Evolutionary conservation across 2,329 filamentous ascomycete species (phyloP).

Genomic region (Botrytis medusae): DNA sequence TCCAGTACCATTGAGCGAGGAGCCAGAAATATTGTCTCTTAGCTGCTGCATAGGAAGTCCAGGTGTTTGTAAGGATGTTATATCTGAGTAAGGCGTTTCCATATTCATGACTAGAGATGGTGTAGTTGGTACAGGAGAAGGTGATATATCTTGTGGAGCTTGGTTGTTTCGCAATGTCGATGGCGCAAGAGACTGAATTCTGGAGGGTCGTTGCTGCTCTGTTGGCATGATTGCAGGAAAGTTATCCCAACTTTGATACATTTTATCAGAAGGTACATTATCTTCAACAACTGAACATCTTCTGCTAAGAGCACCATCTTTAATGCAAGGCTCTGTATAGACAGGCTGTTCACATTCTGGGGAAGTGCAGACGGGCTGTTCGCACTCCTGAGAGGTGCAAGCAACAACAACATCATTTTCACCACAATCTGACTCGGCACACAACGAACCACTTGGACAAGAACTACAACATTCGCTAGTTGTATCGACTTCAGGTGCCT

Average conservation of each 20-base stretch:
- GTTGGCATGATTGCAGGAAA: constrained; percentile 18
- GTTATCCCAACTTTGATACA: constrained; percentile 21
- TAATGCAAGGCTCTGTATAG: constrained; percentile 30
- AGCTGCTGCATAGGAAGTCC: background rate
- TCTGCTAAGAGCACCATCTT: constrained; percentile 23
- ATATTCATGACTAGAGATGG: constrained; percentile 28
- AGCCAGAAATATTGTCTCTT: background rate
- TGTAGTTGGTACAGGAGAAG: constrained; percentile 26
- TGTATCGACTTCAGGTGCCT: background rate
- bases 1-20: constrained; percentile 25
- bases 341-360: constrained; percentile 28
- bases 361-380: constrained; percentile 28
- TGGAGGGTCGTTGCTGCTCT: background rate
- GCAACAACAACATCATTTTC: constrained; percentile 26
- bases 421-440: constrained; percentile 32
- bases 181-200: background rate
- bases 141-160: constrained; percentile 5
- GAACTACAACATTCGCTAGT: constrained; percentile 37
- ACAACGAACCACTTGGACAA: constrained; percentile 32
- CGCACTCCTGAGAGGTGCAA: constrained; percentile 30
- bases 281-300: constrained; percentile 17
- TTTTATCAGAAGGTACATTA: constrained; percentile 7
- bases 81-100: constrained; percentile 15
- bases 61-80: background rate
- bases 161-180: background rate